Conservation (phyloP, 805 yeast species). For the Kuraishia hungarica region DNA sequence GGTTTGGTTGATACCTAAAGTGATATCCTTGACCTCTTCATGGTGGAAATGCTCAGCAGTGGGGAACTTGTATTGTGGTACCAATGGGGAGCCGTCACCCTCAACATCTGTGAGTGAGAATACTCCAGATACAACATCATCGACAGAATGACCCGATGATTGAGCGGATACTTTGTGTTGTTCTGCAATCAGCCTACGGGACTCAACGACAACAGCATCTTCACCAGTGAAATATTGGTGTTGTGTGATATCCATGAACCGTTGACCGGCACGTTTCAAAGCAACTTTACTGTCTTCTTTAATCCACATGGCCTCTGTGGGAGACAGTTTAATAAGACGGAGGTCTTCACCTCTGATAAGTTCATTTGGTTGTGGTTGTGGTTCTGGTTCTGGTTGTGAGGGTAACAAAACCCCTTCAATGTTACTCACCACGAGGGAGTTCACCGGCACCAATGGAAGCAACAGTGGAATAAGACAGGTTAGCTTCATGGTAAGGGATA, state of each 20-base stretch:
- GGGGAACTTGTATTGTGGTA: constrained; percentile 46
- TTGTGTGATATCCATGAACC: constrained; percentile 60
- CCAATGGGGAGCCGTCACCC: constrained; percentile 7
- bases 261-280: constrained; percentile 33
- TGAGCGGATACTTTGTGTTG: background rate
- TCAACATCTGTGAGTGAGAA: background rate
- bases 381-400: too few species aligned
- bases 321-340: background rate
- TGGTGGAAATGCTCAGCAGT: constrained; percentile 20
- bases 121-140: background rate
- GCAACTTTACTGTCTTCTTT: constrained; percentile 27
- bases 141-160: background rate
- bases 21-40: constrained; percentile 30
- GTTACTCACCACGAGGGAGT: background rate
- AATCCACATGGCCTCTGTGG: constrained; percentile 5
- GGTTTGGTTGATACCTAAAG: constrained; percentile 34
- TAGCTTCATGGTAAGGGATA: too few species aligned
- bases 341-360: background rate
- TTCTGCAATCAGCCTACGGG: background rate
- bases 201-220: background rate
- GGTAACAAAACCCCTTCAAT: background rate
- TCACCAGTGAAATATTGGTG: constrained; percentile 4
- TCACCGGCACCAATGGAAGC: too few species aligned
- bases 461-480: too few species aligned
- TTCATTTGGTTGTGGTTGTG: too few species aligned